Conservation (phyloP, 106 monocot species). For the Dioscorea zingiberensis region DNA sequence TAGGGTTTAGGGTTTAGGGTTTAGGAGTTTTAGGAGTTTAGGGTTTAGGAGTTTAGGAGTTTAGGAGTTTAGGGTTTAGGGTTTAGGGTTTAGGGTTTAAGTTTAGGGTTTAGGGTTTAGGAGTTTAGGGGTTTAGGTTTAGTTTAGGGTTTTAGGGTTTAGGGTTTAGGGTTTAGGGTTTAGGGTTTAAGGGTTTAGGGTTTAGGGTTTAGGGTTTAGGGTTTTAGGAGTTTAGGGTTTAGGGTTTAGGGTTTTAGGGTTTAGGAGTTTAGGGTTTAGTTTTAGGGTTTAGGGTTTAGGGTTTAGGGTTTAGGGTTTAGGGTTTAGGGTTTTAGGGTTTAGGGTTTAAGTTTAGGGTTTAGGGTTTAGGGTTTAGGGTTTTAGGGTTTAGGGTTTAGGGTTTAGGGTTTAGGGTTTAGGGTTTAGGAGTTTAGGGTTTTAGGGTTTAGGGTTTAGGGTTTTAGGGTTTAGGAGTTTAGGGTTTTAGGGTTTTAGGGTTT, state of each 20-base stretch:
- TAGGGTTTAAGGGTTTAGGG: conserved; percentile 19
- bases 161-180: conserved; percentile 24
- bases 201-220: conserved; percentile 16
- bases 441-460: conserved; percentile 8
- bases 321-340: conserved; percentile 18
- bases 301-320: conserved; percentile 27
- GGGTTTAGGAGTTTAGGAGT: conserved; percentile 39
- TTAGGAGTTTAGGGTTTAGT: conserved; percentile 17
- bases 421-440: conserved; percentile 21
- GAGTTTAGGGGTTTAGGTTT: conserved; percentile 16
- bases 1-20: conserved; percentile 43
- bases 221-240: conserved; percentile 22
- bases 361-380: conserved; percentile 9
- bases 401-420: conserved; percentile 13
- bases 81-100: conserved; percentile 27
- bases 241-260: conserved; percentile 10
- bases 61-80: conserved; percentile 17
- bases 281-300: conserved; percentile 27
- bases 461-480: conserved; percentile 5
- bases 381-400: conserved; percentile 11
- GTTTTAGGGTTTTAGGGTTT: conserved; percentile 20
- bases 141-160: conserved; percentile 25
- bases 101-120: conserved; percentile 8
- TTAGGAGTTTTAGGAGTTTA: conserved; percentile 28
- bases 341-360: conserved; percentile 17